A percentile compares a stretch with the other conserved stretches of the same genome.
Conservation (phyloP, 805 yeast genomes). For the Suhomyces tanzawaensis region DNA sequence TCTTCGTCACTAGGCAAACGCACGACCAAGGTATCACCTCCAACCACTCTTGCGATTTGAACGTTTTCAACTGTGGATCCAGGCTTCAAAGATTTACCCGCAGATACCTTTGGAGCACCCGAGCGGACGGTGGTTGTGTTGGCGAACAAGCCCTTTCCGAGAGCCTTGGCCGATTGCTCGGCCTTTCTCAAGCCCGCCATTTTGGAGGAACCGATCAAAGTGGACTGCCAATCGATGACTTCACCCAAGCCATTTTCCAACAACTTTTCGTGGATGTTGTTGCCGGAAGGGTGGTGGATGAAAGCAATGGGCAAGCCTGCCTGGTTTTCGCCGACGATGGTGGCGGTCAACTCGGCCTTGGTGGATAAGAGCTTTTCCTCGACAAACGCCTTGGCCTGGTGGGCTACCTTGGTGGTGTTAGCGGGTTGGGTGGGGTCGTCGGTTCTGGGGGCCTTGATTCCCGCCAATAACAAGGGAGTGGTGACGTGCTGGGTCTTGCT, state of each 20-base stretch:
- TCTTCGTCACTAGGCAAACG: slow-evolving; percentile 51
- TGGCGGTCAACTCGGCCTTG: slow-evolving; percentile 48
- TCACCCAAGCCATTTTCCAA: slow-evolving; percentile 70
- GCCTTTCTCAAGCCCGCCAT: slow-evolving; percentile 64
- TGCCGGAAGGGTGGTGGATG: slow-evolving; percentile 71
- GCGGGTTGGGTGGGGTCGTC: slow-evolving; percentile 42
- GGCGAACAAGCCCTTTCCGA: slow-evolving; percentile 52
- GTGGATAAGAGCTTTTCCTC: slow-evolving; percentile 63
- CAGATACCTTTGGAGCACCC: slow-evolving; percentile 10
- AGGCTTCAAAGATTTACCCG: slow-evolving; percentile 27
- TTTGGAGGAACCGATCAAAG: slow-evolving; percentile 58
- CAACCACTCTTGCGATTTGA: slow-evolving; percentile 56
- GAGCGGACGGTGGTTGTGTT: slow-evolving; percentile 43
- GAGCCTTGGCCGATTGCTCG: slow-evolving; percentile 60
- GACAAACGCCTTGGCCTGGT: slow-evolving; percentile 62
- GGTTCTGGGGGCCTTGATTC: slow-evolving; percentile 70
- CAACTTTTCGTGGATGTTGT: slow-evolving; percentile 63
- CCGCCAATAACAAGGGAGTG: slow-evolving; percentile 66
- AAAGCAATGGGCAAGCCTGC: slow-evolving; percentile 60
- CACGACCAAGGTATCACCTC: slow-evolving; percentile 65
- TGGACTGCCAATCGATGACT: slow-evolving; percentile 78
- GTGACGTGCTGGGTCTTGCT: slow-evolving; percentile 51
- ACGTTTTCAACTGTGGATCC: slow-evolving; percentile 53
- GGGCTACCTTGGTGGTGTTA: slow-evolving; percentile 58
- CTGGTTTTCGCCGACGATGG: slow-evolving; percentile 58